phyloP scores from a whole-genome alignment of 768 basidiomycete genomes.

The Mycena leptocephala region DNA sequence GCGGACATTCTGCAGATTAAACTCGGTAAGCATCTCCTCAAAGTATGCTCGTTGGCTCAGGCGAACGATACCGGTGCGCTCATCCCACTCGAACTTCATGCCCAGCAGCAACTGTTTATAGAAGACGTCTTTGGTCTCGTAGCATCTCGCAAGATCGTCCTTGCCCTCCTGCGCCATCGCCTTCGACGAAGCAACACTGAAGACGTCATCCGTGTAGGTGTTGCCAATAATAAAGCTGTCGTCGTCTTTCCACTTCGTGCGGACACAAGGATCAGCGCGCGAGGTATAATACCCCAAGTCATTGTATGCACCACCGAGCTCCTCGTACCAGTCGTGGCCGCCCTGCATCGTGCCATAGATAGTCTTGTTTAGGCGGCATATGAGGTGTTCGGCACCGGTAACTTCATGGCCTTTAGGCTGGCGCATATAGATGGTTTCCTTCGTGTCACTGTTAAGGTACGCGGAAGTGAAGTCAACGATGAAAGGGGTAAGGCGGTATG shows the following conservation, averaged over 20 bases:
- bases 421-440: conserved; percentile 44
- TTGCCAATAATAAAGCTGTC: neutral
- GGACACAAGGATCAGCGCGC: neutral
- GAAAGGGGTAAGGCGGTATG: neutral
- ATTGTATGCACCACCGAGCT: neutral
- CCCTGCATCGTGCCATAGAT: conserved; percentile 14
- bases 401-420: conserved; percentile 35
- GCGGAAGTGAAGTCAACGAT: conserved; percentile 39
- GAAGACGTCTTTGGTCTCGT: neutral
- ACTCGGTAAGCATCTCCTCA: neutral
- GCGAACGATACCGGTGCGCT: neutral
- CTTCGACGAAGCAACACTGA: neutral
- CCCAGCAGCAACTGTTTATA: neutral
- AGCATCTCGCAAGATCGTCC: neutral
- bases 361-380: neutral
- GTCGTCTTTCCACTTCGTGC: neutral
- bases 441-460: conserved; percentile 42
- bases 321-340: neutral
- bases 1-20: neutral
- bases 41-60: neutral
- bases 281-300: neutral
- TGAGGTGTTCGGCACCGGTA: neutral
- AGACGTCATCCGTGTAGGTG: neutral
- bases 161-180: neutral
- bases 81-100: neutral